Base-by-base conservation (phyloP, 1,284 basidiomycete species). In the Pseudozyma flocculosa region DNA sequence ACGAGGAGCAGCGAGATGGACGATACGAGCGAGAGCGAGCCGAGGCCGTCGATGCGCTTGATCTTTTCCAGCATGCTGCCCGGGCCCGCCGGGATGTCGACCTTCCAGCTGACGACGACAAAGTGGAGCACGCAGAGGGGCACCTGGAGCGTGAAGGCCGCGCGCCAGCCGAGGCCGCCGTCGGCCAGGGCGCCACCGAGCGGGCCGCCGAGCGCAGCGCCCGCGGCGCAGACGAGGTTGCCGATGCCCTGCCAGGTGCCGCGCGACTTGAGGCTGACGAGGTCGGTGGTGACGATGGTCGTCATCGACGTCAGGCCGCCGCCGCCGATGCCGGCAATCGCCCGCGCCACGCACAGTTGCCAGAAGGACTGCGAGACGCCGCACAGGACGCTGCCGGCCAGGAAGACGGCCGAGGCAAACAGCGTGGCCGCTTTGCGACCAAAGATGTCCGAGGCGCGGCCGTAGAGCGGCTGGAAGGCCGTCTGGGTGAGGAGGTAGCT, bases 261-360 rank as follows among this genome's bases (percentile, higher is more conserved):
- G 40, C 80, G 67, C 7, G 79, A 73, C 50, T 78, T 78, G 57
- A 81, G 70, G 15, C 74, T 73, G 23, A 81, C 80, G 15, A 81
- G 71, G 48, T 81, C 80, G 14, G 75, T 75, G 17, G 80, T 78
- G 42, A 81, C 78, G 45, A 80, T 75, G 59, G 80, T 81, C 1
- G 76, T 55, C 66, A 82, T 78, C 23, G 75, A 74, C 43, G 80
- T 81, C 45, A 81, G 68, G 13, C 81, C 81, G 29, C 81, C 80
- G 18, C 81, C 80, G 14, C 80, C 81, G 19, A 80, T 77, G 54
- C 81, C 81, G 9, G 78, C 75, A 15, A 82, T 75, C 8, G 80
- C 80, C 26, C 81, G 67, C 29, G 77, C 78, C 26, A 61, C 60
- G 43, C 72, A 75, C 10, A 75, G 67, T 65, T 72, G 71, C 61